Evolutionary conservation across 2,329 filamentous ascomycete genomes (phyloP).

Genomic region (Epichloe brachyelytri): DNA sequence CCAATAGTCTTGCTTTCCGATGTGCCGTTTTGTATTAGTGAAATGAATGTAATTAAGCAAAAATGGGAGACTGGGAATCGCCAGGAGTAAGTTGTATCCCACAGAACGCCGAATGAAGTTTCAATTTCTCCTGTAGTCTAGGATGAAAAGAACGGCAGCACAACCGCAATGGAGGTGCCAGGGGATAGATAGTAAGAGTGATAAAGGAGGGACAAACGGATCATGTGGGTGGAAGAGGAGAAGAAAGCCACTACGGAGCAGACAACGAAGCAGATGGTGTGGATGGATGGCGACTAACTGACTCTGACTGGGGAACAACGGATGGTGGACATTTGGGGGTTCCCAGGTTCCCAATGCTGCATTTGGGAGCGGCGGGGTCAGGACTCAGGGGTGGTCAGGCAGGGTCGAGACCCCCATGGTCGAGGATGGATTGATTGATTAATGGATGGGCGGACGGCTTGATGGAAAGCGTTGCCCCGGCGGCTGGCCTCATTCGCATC

Average conservation of each 20-base stretch:
- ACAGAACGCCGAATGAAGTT: neutral
- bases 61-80: conserved; percentile 1
- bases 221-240: neutral
- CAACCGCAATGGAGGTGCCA: neutral
- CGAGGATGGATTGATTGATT: neutral
- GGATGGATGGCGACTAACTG: neutral
- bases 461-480: too few relatives aligned
- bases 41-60: neutral
- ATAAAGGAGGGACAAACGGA: neutral
- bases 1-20: neutral
- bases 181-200: neutral
- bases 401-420: neutral
- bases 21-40: neutral
- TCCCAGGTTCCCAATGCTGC: too few relatives aligned
- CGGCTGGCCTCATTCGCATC: too few relatives aligned
- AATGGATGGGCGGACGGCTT: too few relatives aligned
- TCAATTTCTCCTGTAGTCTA: neutral
- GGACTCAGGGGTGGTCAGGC: neutral
- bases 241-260: neutral
- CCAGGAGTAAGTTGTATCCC: neutral
- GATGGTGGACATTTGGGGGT: neutral
- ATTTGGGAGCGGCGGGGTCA: neutral
- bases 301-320: neutral
- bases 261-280: neutral
- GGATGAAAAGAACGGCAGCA: neutral